phyloP scores from a whole-genome alignment of 345 rosid genomes.

The Populus deltoides region DNA sequence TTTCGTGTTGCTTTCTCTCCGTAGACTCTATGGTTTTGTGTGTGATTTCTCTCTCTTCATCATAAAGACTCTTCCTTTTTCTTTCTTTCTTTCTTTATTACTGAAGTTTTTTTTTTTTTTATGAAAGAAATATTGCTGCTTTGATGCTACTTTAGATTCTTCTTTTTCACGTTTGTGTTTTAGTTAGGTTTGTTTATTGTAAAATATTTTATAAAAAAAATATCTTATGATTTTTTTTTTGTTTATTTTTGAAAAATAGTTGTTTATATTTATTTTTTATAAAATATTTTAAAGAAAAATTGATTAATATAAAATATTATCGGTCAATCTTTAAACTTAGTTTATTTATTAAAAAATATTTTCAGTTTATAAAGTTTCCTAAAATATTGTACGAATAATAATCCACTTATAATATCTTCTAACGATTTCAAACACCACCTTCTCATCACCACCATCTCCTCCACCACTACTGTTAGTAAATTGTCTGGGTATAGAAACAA shows the following conservation, averaged over 20 bases:
- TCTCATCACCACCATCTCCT: accelerated
- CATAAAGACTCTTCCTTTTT: conserved; percentile 20
- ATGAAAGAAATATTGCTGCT: too few species aligned
- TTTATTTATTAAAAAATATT: too few species aligned
- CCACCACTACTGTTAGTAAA: too few species aligned
- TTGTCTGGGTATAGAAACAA: too few species aligned
- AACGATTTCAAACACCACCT: accelerated
- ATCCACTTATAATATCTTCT: too few species aligned
- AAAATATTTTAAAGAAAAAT: too few species aligned
- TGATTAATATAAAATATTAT: too few species aligned
- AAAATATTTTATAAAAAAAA: background rate
- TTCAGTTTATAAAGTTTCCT: accelerated
- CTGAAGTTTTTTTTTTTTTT: background rate
- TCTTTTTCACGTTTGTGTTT: background rate
- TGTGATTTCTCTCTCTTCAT: background rate
- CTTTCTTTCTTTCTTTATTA: conserved; percentile 23
- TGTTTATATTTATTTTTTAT: too few species aligned
- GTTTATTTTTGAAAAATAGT: too few species aligned
- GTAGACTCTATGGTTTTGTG: background rate
- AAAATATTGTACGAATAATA: too few species aligned
- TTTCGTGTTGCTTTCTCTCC: background rate
- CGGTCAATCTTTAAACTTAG: too few species aligned
- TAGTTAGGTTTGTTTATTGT: background rate
- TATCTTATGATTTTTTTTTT: too few species aligned
- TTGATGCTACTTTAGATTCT: background rate